Base-by-base conservation (phyloP, 2,329 filamentous ascomycete species). In the Penicillium sp. region DNA sequence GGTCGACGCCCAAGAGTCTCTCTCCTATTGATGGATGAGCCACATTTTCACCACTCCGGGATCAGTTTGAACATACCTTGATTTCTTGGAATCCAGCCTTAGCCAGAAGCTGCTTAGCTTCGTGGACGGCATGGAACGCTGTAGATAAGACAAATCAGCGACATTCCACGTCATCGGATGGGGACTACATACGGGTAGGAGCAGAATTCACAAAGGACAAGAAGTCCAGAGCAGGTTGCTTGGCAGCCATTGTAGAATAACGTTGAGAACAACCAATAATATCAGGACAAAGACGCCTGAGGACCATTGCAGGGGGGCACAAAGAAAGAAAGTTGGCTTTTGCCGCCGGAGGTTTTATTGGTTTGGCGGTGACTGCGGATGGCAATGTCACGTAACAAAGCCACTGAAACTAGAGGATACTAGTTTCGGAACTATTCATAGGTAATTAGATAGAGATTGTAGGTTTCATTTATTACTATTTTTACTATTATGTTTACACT, bases 41-140 rank as follows among this genome's bases (percentile, higher is more conserved):
- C 23, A 41, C 8, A 31, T 38, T 25, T 35, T 17, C 33, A 12
- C 25, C 19, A 45, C 23, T 23, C 15, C 25, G 10, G 33, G n/a
- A 45, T 57, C 13, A 49, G 25, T 27, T 27, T 23, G 25, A n/a
- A 23, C 58, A 25, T 63, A 86, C 86, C 77, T 87, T 90, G 78
- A 99, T 90, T 68, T 89, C 86, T 68, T 85, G 83, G 82, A 97
- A 99, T 58, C 93, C 93, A 49, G 91, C 93, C 67, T 88, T 85
- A 66, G 89, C 84, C 53, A 99, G 84, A 55, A 89, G 88, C 62
- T 86, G 78, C 68, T 89, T 88, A 64, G 92, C 86, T 49, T 89
- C 89, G 56, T 87, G 86, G 58, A 97, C 93, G 60, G 93, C 93
- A 81, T 99, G 94, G 79, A 96, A 99, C 57, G 94, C 93, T 97